phyloP scores from a whole-genome alignment of 352 stramenopile genomes.

The Pythium brachiatum region DNA sequence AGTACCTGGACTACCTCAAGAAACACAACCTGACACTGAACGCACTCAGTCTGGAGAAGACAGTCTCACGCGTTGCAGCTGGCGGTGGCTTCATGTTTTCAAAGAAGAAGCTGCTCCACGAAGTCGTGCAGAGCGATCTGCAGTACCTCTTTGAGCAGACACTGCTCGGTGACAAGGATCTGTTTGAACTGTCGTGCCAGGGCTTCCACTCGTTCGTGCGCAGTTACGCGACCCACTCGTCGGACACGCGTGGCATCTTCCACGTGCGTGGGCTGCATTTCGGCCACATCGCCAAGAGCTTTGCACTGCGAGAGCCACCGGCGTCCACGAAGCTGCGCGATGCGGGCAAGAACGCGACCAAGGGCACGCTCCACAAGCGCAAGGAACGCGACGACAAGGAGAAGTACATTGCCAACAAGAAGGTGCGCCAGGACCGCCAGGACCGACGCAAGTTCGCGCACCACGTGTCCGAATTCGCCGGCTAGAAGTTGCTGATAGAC shows the following conservation, averaged over 20 bases:
- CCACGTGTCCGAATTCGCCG: constrained; percentile 77
- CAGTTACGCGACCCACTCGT: constrained; percentile 91
- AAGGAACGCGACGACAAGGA: constrained; percentile 79
- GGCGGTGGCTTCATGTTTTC: constrained; percentile 59
- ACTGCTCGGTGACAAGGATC: constrained; percentile 72
- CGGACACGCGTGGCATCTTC: constrained; percentile 90
- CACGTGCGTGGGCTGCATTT: constrained; percentile 92
- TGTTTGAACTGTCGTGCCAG: constrained; percentile 85
- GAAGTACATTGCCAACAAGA: constrained; percentile 44
- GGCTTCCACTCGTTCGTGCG: constrained; percentile 92
- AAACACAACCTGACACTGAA: constrained; percentile 80
- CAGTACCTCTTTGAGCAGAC: constrained; percentile 85
- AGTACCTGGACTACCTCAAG: constrained; percentile 93
- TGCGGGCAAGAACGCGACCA: constrained; percentile 70
- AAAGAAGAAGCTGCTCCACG: constrained; percentile 78
- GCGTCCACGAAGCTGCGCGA: constrained; percentile 79
- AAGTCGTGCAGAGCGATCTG: constrained; percentile 76
- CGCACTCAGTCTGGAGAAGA: constrained; percentile 85
- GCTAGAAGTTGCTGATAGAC: no score
- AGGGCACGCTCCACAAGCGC: constrained; percentile 79
- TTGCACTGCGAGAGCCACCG: constrained; percentile 83
- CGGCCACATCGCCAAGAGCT: constrained; percentile 93
- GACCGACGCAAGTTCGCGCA: constrained; percentile 67
- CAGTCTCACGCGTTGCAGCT: constrained; percentile 57
- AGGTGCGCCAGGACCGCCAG: constrained; percentile 56